Evolutionary conservation across 1,284 basidiomycete species (phyloP), one percentile per base, ranked within the genome.

Genomic region (Heterobasidion occidentale): DNA sequence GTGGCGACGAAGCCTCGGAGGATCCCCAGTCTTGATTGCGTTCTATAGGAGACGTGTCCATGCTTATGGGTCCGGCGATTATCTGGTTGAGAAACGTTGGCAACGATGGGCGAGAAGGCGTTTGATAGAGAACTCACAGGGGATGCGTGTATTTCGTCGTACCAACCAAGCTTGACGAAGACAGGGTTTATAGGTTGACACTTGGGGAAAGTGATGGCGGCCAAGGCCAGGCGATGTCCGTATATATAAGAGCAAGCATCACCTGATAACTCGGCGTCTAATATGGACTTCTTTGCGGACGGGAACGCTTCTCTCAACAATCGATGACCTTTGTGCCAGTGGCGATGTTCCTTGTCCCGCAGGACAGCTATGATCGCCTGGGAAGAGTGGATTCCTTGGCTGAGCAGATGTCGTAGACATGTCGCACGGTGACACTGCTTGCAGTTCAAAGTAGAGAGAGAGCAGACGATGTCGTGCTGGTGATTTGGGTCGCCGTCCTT

Each of bases 341-440:
- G 42, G 2, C 60, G 56, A 51, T 74, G 66, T 0, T 60, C 62
- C 14, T 56, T 51, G 53, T 77, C 74, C 9, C 61, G 58, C 5
- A 61, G 59, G 34, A 67, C 55, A 7, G 61, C 61, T 2, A 77
- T 59, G 7, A 87, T 59, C 1, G 78, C 81, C 57, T 80, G 75
- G 2, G 77, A 70, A 2, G 78, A 75, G 65, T 89, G 84, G 33
- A 82, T 63, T 11, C 71, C 73, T 27, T 64, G 61, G 7, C 64
- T 49, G n/a, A 85, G 65, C 7, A 83, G 63, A 62, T 87, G 82
- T 9, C 59, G 58, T 63, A 79, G 83, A 60, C 85, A 88, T 56
- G 61, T 71, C 1, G 70, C 62, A 5, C 56, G 51, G 62, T 81
- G 83, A 60, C 87, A 88, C 35, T 62, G 59, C 51, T 68, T 73